Base-by-base conservation (phyloP, 1,284 basidiomycete species). In the Cryptococcus floricola region DNA sequence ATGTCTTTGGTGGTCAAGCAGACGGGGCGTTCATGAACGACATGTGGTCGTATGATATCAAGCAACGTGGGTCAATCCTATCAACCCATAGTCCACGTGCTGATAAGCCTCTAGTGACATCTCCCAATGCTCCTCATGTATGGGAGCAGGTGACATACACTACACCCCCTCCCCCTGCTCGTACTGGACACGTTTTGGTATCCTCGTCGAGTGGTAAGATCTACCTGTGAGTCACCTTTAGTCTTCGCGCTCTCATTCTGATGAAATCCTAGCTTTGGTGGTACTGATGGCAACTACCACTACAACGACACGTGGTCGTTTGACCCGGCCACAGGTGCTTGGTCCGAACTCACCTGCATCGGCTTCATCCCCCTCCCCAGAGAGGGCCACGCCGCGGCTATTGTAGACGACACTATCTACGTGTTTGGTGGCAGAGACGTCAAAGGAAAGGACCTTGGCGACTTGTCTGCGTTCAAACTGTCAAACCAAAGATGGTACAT, bases 221-320 rank as follows among this genome's bases (percentile, higher is more conserved):
- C 58, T 85, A 90, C 68, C 81, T 96, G 87, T 92, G 77, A 56
- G 85, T 80, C 31, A 34, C 10, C 6, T 10, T 2, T 34, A 10
- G 31, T 34, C 31, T 10, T 34, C 3, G 31, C 31, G 31, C 18
- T 39, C 14, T 37, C 23, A 14, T 39, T 4, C 34, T 50, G 48
- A 50, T 6, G 50, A 34, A 28, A 8, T 23, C n/a, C n/a, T 68
- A 92, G 92, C 54, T 98, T 99, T 68, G 96, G 96, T 48, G 96
- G 96, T 52, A 99, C 96, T 5, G 96, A 99, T 69, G 95, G 94
- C 27, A 87, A 90, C 73, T 98, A 91, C 77, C 96, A 98, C 76
- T 99, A 99, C 80, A 98, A 98, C 76, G 96, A 99, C 73, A 98
- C 95, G 5, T 99, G 96, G 96, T 83, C 87, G 27, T 98, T 92